Evolutionary conservation across 2,329 filamentous ascomycete genomes (phyloP).

Genomic region (Aspergillus japonicus): DNA sequence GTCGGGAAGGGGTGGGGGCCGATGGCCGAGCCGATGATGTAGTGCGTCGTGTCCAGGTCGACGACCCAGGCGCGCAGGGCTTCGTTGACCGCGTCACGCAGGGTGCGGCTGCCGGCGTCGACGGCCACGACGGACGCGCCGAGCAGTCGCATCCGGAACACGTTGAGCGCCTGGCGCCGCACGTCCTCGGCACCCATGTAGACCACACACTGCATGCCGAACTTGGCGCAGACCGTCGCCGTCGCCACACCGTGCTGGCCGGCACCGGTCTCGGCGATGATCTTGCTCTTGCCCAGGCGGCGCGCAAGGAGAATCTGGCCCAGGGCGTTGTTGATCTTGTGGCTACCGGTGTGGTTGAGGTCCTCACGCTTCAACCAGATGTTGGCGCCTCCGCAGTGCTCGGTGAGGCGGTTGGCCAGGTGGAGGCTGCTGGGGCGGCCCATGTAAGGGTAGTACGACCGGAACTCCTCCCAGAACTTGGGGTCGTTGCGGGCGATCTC

Average conservation of each 20-base stretch:
- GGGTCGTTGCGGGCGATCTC: slow-evolving; percentile 82
- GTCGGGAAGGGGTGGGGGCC: slow-evolving; percentile 97
- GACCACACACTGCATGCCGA: slow-evolving; percentile 95
- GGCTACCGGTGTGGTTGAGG: slow-evolving; percentile 93
- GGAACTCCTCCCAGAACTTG: slow-evolving; percentile 94
- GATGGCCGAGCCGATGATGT: slow-evolving; percentile 96
- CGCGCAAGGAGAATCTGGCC: slow-evolving; percentile 86
- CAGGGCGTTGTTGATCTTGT: slow-evolving; percentile 99
- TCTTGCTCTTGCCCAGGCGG: slow-evolving; percentile 88
- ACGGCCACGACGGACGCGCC: slow-evolving; percentile 91
- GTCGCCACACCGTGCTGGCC: slow-evolving; percentile 98
- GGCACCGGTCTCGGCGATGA: slow-evolving; percentile 96
- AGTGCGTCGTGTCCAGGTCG: slow-evolving; percentile 89
- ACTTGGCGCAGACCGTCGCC: slow-evolving; percentile 95
- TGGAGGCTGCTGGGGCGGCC: slow-evolving; percentile 90
- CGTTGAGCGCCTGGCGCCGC: slow-evolving; percentile 90
- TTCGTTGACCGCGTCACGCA: slow-evolving; percentile 90
- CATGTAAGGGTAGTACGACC: slow-evolving; percentile 96
- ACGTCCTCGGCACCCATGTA: slow-evolving; percentile 99
- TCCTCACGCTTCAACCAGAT: slow-evolving; percentile 99
- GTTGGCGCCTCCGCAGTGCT: slow-evolving; percentile 85
- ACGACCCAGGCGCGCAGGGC: slow-evolving; percentile 92
- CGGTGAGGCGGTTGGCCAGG: slow-evolving; percentile 80
- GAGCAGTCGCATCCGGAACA: slow-evolving; percentile 96
- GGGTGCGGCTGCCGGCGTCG: slow-evolving; percentile 80